Evolutionary conservation across 257 asterid species (phyloP).

Genomic region (Solanum piurae): DNA sequence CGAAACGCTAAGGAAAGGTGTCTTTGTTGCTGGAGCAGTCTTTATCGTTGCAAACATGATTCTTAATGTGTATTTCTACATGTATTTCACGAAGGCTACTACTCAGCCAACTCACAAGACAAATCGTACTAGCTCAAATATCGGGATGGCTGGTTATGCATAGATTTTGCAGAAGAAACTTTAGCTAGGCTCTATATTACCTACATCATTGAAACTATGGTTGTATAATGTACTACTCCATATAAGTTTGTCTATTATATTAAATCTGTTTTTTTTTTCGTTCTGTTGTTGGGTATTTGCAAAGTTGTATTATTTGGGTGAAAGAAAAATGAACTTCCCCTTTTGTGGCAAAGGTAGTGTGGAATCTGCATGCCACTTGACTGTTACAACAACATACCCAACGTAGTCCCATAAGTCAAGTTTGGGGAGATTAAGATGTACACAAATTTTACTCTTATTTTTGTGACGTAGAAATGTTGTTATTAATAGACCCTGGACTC

Average conservation of each 20-base stretch:
- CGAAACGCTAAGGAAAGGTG: constrained; percentile 67
- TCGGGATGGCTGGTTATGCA: constrained; percentile 53
- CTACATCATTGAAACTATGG: neutral
- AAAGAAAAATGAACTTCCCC: neutral
- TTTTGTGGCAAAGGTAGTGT: neutral
- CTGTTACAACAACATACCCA: too few species aligned
- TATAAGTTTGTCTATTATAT: neutral
- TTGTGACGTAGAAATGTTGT: too few species aligned
- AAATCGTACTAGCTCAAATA: constrained; percentile 30
- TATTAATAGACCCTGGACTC: too few species aligned
- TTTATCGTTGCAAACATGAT: constrained; percentile 71
- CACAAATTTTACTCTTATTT: too few species aligned
- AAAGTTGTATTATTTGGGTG: neutral
- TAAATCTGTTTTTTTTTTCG: neutral
- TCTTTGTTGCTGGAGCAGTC: constrained; percentile 91
- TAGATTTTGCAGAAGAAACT: constrained; percentile 10
- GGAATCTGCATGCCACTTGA: neutral
- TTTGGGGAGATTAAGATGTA: too few species aligned
- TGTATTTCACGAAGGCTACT: constrained; percentile 74
- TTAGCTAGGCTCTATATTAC: neutral
- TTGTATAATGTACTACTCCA: neutral
- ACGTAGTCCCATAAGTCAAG: too few species aligned
- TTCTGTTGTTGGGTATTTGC: neutral
- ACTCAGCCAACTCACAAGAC: constrained; percentile 43
- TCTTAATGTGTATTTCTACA: constrained; percentile 59